Base-by-base conservation (phyloP, 345 rosid species). In the Abelmoschus esculentus region DNA sequence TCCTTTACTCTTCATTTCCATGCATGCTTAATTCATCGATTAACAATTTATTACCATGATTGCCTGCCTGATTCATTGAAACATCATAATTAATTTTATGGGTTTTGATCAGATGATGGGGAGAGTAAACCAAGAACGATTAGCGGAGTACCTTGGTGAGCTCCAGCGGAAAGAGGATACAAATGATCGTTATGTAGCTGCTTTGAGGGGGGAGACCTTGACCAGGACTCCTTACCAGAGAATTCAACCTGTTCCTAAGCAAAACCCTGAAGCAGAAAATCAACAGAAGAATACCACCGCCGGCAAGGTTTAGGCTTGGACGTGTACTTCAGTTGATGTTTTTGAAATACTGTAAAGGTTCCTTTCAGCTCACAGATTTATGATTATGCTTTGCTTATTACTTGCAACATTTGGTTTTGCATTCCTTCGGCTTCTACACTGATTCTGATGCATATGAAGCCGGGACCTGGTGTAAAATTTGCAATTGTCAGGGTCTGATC, bases 71-170 rank as follows among this genome's bases (percentile, higher is more conserved):
- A 36, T 36, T 36, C 40, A 8, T 36, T 36, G 40, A 36, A 36
- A 36, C 40, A 6, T 6, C 8, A 36, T 36, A 6, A 36, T 36
- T 36, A 1, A 36, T 11, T 22, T 26, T 2, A 61, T 34, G 28
- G 26, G n/a, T 77, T 50, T 76, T 70, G 67, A 55, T 49, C 82
- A 93, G 97, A 86, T 92, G 97, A 87, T 95, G 98, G 97, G 92
- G 47, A 86, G 81, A 83, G 96, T 89, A 17, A 90, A 91, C 74
- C 84, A 80, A 79, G 97, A 91, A 77, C 81, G 99, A 73, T 79
- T 95, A 68, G 97, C 91, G 5, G 99, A 90, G 66, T 95, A 86
- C 77, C 96, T 95, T 2, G 89, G 92, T 49, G 97, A 93, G 83
- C 80, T 93, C 73, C 82, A 91, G 82, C 83, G 92, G 71, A 93